Evolutionary conservation across 2,329 filamentous ascomycete species (phyloP).

Genomic region (Sporothrix variecibatus): DNA sequence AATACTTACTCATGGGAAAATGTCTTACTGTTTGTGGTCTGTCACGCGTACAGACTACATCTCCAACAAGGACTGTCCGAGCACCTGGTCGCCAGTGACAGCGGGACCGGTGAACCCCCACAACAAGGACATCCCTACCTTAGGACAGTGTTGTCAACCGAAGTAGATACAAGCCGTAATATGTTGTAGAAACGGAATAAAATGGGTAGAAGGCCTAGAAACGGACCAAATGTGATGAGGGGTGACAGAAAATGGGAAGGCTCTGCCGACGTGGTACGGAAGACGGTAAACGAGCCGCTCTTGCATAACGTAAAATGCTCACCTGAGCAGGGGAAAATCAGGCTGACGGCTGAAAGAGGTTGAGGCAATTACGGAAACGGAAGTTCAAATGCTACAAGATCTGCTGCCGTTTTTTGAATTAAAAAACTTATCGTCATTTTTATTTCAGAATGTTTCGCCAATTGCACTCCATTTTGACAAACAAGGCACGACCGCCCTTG

Average conservation of each 20-base stretch:
- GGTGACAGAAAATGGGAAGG: background rate
- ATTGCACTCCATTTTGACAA: background rate
- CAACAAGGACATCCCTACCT: background rate
- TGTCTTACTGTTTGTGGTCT: background rate
- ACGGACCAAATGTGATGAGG: background rate
- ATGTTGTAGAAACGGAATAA: background rate
- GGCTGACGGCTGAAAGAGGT: background rate
- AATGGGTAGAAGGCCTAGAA: background rate
- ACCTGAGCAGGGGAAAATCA: conserved; percentile 11
- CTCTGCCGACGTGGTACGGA: background rate
- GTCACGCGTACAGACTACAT: background rate
- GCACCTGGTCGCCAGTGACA: background rate
- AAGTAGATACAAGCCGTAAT: background rate
- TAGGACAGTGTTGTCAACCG: background rate
- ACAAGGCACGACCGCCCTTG: background rate
- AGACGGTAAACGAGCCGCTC: conserved; percentile 13
- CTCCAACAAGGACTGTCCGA: background rate
- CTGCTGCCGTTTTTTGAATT: background rate
- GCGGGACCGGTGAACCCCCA: background rate
- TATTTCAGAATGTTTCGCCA: background rate
- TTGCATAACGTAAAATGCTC: conserved; percentile 11
- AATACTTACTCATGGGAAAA: background rate
- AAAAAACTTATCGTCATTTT: background rate
- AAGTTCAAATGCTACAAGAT: background rate
- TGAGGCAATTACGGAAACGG: background rate